A percentile compares a stretch with the other conserved stretches of the same genome.
Conservation (phyloP, 1,139 yeast genomes). For the Suhomyces chickasaworum region DNA sequence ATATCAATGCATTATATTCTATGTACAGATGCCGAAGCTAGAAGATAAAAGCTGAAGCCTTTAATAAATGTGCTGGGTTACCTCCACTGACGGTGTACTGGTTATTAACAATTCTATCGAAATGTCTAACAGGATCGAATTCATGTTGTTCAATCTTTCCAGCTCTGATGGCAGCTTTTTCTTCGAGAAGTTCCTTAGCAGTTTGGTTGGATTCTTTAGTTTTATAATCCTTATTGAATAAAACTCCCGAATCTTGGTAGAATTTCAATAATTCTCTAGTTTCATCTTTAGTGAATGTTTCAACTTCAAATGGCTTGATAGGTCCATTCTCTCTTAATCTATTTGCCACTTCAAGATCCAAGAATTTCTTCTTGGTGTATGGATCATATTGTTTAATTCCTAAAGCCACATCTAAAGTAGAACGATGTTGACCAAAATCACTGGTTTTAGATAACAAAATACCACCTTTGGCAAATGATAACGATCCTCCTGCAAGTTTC, state of each 20-base stretch:
- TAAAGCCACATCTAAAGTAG: constrained; percentile 65
- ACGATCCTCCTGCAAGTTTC: constrained; percentile 57
- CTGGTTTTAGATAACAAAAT: constrained; percentile 63
- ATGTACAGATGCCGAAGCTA: constrained; percentile 10
- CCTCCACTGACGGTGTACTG: constrained; percentile 76
- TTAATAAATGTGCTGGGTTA: constrained; percentile 70
- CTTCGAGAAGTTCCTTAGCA: constrained; percentile 21
- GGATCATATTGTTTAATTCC: constrained; percentile 58
- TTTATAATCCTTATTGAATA: constrained; percentile 45
- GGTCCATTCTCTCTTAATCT: constrained; percentile 49
- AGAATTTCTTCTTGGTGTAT: constrained; percentile 52
- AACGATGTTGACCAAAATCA: constrained; percentile 27
- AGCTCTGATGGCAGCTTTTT: constrained; percentile 17
- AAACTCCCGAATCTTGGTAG: constrained; percentile 57
- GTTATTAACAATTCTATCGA: constrained; percentile 47
- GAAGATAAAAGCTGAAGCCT: constrained; percentile 33
- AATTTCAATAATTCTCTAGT: constrained; percentile 54
- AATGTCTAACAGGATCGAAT: constrained; percentile 29
- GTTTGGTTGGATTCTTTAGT: constrained; percentile 40
- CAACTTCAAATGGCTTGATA: constrained; percentile 50
- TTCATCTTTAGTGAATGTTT: constrained; percentile 56
- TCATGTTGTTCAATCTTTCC: constrained; percentile 20
- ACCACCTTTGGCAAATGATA: constrained; percentile 58
- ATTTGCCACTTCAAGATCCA: constrained; percentile 57
- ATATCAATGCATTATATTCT: constrained; percentile 4